Evolutionary conservation across 805 yeast genomes (phyloP), one percentile per base, ranked within the genome.

Genomic region (Saturnispora galanensis): DNA sequence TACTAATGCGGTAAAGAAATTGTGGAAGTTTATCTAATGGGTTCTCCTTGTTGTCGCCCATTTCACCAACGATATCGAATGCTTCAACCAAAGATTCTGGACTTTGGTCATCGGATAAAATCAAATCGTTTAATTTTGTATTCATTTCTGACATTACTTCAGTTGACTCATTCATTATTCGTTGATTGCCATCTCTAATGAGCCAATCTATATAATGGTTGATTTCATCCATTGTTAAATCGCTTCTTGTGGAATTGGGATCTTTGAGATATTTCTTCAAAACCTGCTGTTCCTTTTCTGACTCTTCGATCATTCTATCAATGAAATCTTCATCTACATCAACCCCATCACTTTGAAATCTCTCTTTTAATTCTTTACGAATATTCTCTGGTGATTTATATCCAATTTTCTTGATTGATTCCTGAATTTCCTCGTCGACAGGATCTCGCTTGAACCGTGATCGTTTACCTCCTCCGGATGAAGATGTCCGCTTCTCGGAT

Each of bases 251-350:
- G 4, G 36, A 12, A 38, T 45, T 29, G 35, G 55, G 42, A 46
- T 52, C 45, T 33, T 45, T 39, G 26, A 39, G 12, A 48, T 48
- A 39, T 33, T 45, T 49, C 12, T 50, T 38, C 13, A 52, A 16
- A 8, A 50, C 15, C 4, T 49, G 36, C 28, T 55, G 53, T 33
- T 56, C 59, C 10, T 49, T 44, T 15, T 51, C 39, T 1, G 63
- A 53, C 33, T 53, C 53, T 21, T 50, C 50, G 8, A 60, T 55
- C 49, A 62, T 44, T 16, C 48, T 36, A 32, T 60, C 56, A 3
- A 54, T 59, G 49, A 62, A 62, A 26, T 48, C 46, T 10, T 58
- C 54, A 43, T 62, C 66, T 26, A 52, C 53, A 5, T 62, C 66
- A 13, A 60, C 36, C 1, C 59, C 57, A 44, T 56, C 61, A 10